phyloP scores from a whole-genome alignment of 1,284 basidiomycete genomes.

The Cutaneotrichosporon mucoides region DNA sequence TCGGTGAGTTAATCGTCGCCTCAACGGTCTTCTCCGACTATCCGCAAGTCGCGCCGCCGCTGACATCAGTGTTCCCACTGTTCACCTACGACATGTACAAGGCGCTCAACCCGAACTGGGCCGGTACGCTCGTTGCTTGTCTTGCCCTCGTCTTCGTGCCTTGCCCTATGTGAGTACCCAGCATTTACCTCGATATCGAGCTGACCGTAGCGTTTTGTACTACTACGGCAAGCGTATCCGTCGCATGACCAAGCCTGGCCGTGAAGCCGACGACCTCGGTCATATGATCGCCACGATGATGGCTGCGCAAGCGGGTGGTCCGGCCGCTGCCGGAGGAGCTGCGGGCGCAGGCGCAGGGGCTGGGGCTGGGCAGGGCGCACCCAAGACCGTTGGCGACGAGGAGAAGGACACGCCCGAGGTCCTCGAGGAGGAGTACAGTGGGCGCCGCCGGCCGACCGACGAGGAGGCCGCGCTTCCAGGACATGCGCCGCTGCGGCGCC shows the following conservation, averaged over 20 bases:
- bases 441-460: neutral
- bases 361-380: no score
- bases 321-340: no score
- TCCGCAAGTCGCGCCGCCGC: neutral
- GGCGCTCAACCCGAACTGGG: constrained; percentile 60
- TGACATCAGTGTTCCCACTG: constrained; percentile 53
- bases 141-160: constrained; percentile 26
- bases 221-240: constrained; percentile 25
- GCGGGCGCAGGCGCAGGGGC: no score
- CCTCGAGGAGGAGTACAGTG: no score
- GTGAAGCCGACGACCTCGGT: constrained; percentile 26
- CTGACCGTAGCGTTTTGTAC: constrained; percentile 20
- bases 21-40: no score
- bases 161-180: constrained; percentile 14
- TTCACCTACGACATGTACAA: constrained; percentile 58
- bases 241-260: constrained; percentile 24
- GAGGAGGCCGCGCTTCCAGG: neutral
- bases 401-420: no score
- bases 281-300: constrained; percentile 24
- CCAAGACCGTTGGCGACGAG: no score
- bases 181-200: neutral
- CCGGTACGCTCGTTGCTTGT: constrained; percentile 37
- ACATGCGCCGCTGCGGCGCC: neutral
- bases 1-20: neutral
- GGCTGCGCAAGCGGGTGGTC: neutral